A percentile compares a stretch with the other conserved stretches of the same genome.
These are phyloP conservation scores for Hypericum androsaemum DNA, from an alignment of 345 rosid species.

Conservation along the genomic window DNA sequence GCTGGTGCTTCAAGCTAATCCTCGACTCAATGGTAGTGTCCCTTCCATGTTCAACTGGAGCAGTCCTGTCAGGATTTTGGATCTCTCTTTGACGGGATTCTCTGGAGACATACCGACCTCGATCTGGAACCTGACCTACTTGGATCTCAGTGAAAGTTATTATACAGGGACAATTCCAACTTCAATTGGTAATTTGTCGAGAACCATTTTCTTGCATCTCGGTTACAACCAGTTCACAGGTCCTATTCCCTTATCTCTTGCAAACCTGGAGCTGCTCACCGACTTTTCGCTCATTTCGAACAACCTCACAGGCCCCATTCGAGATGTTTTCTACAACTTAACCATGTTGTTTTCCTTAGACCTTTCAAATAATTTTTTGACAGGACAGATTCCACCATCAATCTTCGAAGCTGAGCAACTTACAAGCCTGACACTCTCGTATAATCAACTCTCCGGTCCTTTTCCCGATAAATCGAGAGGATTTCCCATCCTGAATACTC, in stretches of 20 bases:
- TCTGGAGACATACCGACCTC: background rate
- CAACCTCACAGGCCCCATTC: slow-evolving; percentile 17
- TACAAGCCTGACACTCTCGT: too few relatives aligned
- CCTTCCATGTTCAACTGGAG: slow-evolving; percentile 8
- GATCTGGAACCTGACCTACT: background rate
- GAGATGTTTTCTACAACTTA: slow-evolving; percentile 5
- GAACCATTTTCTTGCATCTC: background rate
- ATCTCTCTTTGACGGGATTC: background rate
- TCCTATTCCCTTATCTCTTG: background rate
- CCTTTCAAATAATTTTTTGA: background rate
- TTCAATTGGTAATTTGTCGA: slow-evolving; percentile 1
- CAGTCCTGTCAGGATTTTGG: background rate
- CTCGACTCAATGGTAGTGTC: background rate
- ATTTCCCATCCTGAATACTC: background rate
- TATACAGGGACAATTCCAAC: background rate
- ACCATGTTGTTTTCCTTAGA: background rate
- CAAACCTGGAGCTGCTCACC: background rate
- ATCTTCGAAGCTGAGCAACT: too few relatives aligned
- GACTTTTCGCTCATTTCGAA: background rate
- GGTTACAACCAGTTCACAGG: background rate
- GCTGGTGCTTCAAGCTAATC: too few relatives aligned
- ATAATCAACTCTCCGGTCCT: background rate
- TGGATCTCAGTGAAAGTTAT: background rate
- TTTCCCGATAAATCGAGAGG: background rate
- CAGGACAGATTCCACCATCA: too few relatives aligned